Evolutionary conservation across 306 rosid species (phyloP).

Genomic region (Malus fusca): DNA sequence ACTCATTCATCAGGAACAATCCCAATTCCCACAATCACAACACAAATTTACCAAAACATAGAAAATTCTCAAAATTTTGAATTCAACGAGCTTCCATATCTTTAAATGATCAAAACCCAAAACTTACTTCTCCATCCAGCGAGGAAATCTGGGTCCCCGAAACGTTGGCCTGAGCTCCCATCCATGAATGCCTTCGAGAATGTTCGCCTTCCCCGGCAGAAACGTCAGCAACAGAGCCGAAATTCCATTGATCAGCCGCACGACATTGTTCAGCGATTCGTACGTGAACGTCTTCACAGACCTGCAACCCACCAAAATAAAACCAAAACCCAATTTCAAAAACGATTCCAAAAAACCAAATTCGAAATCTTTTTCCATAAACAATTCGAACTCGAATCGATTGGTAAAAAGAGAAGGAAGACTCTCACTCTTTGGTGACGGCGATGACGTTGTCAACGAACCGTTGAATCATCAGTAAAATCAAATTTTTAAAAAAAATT

Average conservation of each 20-base stretch:
- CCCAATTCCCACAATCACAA: not conserved
- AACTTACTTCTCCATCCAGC: conserved; percentile 98
- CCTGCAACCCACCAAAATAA: conserved; percentile 39
- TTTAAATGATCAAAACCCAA: not conserved
- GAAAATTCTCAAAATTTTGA: not conserved
- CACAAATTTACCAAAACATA: not conserved
- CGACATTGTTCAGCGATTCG: conserved; percentile 67
- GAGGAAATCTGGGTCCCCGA: conserved; percentile 89
- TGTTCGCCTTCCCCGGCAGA: conserved; percentile 70
- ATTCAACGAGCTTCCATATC: not conserved
- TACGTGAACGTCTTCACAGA: conserved; percentile 81
- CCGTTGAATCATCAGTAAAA: conserved; percentile 40
- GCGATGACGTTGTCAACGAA: conserved; percentile 62
- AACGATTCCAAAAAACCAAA: not conserved
- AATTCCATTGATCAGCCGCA: conserved; percentile 79
- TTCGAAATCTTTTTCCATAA: not conserved
- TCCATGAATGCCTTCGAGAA: conserved; percentile 93
- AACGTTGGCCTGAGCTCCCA: conserved; percentile 94
- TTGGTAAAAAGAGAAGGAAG: not conserved
- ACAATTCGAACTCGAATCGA: not conserved
- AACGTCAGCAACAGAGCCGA: conserved; percentile 73
- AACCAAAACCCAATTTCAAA: not conserved
- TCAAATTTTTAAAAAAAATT: not conserved
- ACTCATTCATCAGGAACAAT: not conserved
- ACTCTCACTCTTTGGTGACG: conserved; percentile 70